Conservation (phyloP, 2,329 filamentous ascomycete species). For the Colletotrichum gloeosporioides region DNA sequence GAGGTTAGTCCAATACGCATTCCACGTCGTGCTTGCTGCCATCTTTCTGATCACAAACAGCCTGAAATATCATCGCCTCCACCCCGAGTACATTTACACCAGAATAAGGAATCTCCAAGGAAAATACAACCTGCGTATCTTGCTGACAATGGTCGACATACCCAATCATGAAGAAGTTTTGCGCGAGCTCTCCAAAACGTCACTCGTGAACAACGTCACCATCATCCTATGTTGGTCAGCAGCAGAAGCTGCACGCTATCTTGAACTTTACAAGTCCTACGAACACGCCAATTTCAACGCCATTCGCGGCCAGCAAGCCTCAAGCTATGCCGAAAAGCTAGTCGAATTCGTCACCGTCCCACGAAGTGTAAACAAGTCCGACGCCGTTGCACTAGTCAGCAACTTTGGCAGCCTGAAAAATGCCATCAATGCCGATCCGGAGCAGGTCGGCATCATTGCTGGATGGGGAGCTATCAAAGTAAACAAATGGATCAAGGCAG, state of each 20-base stretch:
- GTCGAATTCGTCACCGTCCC: slow-evolving; percentile 94
- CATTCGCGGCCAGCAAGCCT: slow-evolving; percentile 85
- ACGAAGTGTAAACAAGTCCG: slow-evolving; percentile 90
- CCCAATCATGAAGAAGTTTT: slow-evolving; percentile 90
- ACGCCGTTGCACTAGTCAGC: slow-evolving; percentile 87
- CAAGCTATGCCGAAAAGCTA: slow-evolving; percentile 83
- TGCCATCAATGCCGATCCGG: slow-evolving; percentile 85
- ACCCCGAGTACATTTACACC: slow-evolving; percentile 97
- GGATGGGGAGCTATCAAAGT: slow-evolving; percentile 98
- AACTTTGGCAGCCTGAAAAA: slow-evolving; percentile 90
- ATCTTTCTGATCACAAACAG: slow-evolving; percentile 37
- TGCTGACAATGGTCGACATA: slow-evolving; percentile 94
- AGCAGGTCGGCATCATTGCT: slow-evolving; percentile 82
- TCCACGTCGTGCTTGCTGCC: neutral
- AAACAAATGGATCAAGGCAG: slow-evolving; percentile 79
- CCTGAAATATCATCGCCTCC: slow-evolving; percentile 94
- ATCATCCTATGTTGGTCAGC: slow-evolving; percentile 94
- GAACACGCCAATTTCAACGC: slow-evolving; percentile 82
- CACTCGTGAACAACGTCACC: slow-evolving; percentile 90
- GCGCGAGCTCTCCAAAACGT: slow-evolving; percentile 91
- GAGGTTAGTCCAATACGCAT: slow-evolving; percentile 45
- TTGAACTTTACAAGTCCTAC: slow-evolving; percentile 94
- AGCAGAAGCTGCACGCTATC: slow-evolving; percentile 89
- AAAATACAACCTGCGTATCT: slow-evolving; percentile 84
- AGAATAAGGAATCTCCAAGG: slow-evolving; percentile 85